These are phyloP conservation scores for Butyriboletus loyo DNA, from an alignment of 768 basidiomycete species.

Conservation along the genomic window DNA sequence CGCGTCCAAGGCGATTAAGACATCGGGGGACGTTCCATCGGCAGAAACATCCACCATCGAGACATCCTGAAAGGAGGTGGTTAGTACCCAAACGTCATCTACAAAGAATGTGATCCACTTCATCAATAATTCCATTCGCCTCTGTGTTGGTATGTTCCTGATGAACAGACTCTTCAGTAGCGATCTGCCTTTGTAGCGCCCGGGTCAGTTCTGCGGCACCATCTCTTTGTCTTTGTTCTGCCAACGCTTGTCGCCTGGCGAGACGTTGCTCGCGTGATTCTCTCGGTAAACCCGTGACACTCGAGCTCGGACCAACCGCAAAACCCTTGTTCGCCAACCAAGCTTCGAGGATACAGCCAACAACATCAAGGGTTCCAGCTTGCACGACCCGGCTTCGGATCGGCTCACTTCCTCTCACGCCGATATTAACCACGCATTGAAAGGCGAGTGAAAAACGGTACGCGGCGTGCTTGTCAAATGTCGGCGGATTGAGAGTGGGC, in stretches of 20 bases:
- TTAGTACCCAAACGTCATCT: conserved; percentile 4
- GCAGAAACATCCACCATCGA: conserved; percentile 30
- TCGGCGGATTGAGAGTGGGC: conserved; percentile 63
- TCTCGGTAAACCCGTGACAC: conserved; percentile 69
- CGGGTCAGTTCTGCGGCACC: conserved; percentile 51
- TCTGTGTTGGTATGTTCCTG: conserved; percentile 7
- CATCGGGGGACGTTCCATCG: conserved; percentile 18
- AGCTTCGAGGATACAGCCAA: conserved; percentile 89
- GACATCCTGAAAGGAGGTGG: conserved; percentile 27
- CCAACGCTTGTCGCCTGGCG: conserved; percentile 54
- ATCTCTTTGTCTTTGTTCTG: conserved; percentile 57
- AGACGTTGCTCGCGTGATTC: conserved; percentile 74
- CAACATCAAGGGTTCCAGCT: conserved; percentile 90
- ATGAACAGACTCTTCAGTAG: conserved; percentile 29
- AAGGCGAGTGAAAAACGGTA: conserved; percentile 92
- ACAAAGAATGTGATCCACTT: conserved; percentile 21
- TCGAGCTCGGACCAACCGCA: conserved; percentile 75
- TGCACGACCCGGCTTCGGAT: conserved; percentile 92
- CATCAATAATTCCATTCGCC: conserved; percentile 14
- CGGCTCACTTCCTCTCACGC: conserved; percentile 89
- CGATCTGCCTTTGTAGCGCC: conserved; percentile 54
- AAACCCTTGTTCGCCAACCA: conserved; percentile 90
- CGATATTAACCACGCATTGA: conserved; percentile 96
- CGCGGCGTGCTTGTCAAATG: conserved; percentile 80
- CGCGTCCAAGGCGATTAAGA: conserved; percentile 20